Conservation (phyloP, 2,329 filamentous ascomycete species). For the Cercospora sp. region DNA sequence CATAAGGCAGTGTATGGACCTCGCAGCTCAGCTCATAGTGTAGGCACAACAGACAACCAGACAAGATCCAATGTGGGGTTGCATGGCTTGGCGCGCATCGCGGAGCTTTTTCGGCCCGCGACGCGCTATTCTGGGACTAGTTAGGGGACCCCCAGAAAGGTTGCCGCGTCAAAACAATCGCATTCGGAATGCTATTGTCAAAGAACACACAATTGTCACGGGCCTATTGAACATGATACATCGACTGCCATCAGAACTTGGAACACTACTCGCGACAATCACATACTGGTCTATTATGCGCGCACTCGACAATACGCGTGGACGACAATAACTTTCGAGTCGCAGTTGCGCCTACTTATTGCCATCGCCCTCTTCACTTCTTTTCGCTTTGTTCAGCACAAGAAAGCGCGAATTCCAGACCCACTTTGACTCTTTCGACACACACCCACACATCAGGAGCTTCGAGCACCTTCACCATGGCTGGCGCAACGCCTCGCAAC, state of each 20-base stretch:
- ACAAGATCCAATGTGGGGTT: not conserved
- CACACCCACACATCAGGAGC: not conserved
- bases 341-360: not conserved
- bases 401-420: not conserved
- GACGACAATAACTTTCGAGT: not conserved
- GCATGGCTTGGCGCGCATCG: not conserved
- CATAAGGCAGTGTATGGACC: not conserved
- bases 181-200: conserved; percentile 9
- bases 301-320: conserved; percentile 1
- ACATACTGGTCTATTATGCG: not conserved
- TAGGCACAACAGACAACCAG: not conserved
- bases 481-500: conserved; percentile 15
- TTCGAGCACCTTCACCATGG: conserved; percentile 5
- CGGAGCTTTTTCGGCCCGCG: not conserved
- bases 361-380: not conserved
- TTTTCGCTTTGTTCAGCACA: not conserved
- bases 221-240: conserved; percentile 3
- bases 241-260: not conserved
- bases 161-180: conserved; percentile 8
- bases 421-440: not conserved
- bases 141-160: not conserved
- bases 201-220: not conserved
- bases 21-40: not conserved
- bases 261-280: not conserved
- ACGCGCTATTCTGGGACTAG: not conserved